Percentiles rank a stretch among this genome's conserved stretches.
These are phyloP conservation scores for Xylaria sp. DNA, from an alignment of 2,329 filamentous ascomycete genomes.

Conservation along the genomic window DNA sequence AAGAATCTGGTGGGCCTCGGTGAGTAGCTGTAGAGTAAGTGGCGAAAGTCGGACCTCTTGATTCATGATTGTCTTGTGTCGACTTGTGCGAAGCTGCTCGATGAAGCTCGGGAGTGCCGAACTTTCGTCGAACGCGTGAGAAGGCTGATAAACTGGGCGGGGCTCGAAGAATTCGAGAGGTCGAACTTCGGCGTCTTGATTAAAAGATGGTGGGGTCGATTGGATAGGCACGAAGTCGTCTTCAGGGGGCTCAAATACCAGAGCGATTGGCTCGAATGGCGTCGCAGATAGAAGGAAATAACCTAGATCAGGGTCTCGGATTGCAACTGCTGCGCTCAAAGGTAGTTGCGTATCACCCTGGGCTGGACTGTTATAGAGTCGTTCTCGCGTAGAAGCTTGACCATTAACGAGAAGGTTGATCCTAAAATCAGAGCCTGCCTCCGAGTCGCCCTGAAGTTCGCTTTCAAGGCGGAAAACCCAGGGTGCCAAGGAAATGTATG, in stretches of 20 bases:
- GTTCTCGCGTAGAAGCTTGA: slow-evolving; percentile 65
- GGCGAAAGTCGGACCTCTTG: slow-evolving; percentile 77
- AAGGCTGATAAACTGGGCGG: slow-evolving; percentile 73
- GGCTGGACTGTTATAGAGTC: slow-evolving; percentile 65
- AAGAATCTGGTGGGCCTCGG: slow-evolving; percentile 77
- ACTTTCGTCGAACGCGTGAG: slow-evolving; percentile 67
- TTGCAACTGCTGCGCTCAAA: slow-evolving; percentile 64
- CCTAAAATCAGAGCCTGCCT: slow-evolving; percentile 70
- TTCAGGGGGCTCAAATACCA: slow-evolving; percentile 70
- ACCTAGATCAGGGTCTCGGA: slow-evolving; percentile 71
- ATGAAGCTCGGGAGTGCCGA: slow-evolving; percentile 68
- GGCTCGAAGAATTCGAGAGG: slow-evolving; percentile 68
- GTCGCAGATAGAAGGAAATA: slow-evolving; percentile 72
- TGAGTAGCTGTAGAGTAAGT: slow-evolving; percentile 76
- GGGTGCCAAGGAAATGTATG: slow-evolving; percentile 67
- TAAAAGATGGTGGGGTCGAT: slow-evolving; percentile 57
- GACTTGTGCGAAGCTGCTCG: slow-evolving; percentile 67
- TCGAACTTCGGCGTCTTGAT: slow-evolving; percentile 57
- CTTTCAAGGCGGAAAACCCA: slow-evolving; percentile 74
- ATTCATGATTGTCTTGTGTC: slow-evolving; percentile 69
- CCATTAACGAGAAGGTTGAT: slow-evolving; percentile 69
- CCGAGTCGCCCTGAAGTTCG: slow-evolving; percentile 66
- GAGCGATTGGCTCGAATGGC: slow-evolving; percentile 65
- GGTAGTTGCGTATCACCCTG: slow-evolving; percentile 58
- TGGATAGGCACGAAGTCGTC: slow-evolving; percentile 58